phyloP scores from a whole-genome alignment of 257 asterid genomes.

The Thymus mandschuricus region DNA sequence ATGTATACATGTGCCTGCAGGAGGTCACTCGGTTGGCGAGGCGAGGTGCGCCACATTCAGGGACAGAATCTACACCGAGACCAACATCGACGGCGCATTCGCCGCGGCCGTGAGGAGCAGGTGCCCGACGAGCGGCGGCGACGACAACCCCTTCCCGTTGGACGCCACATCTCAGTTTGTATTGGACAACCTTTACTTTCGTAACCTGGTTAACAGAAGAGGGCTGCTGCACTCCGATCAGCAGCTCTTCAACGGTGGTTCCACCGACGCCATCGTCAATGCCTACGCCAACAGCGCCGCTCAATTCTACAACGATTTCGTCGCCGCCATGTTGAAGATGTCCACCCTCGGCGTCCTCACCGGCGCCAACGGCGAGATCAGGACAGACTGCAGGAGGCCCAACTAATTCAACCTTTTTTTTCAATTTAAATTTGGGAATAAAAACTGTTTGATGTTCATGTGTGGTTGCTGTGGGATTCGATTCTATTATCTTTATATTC shows the following conservation, averaged over 20 bases:
- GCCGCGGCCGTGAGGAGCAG: constrained; percentile 40
- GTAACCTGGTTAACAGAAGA: constrained; percentile 36
- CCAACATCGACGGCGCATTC: constrained; percentile 53
- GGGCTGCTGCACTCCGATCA: constrained; percentile 78
- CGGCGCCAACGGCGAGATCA: constrained; percentile 64
- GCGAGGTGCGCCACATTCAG: constrained; percentile 62
- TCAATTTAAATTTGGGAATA: too few species aligned
- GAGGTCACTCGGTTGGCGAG: constrained; percentile 59
- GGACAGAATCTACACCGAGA: constrained; percentile 56
- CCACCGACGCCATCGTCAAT: constrained; percentile 63
- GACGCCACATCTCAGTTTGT: constrained; percentile 35
- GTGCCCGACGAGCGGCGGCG: constrained; percentile 61
- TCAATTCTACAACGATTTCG: constrained; percentile 61
- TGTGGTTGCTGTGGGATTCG: too few species aligned
- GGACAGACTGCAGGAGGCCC: constrained; percentile 58
- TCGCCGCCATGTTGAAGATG: constrained; percentile 75
- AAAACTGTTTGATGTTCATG: too few species aligned
- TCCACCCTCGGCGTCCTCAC: constrained; percentile 66
- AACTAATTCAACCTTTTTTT: constrained; percentile 31
- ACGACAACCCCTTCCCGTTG: constrained; percentile 47
- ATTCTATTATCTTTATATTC: too few species aligned
- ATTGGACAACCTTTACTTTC: constrained; percentile 60
- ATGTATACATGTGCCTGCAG: too few species aligned
- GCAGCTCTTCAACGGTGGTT: constrained; percentile 58
- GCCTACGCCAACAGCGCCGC: constrained; percentile 47